These are phyloP conservation scores for Elsinoe arachidis DNA, from an alignment of 2,329 filamentous ascomycete genomes.

Conservation along the genomic window DNA sequence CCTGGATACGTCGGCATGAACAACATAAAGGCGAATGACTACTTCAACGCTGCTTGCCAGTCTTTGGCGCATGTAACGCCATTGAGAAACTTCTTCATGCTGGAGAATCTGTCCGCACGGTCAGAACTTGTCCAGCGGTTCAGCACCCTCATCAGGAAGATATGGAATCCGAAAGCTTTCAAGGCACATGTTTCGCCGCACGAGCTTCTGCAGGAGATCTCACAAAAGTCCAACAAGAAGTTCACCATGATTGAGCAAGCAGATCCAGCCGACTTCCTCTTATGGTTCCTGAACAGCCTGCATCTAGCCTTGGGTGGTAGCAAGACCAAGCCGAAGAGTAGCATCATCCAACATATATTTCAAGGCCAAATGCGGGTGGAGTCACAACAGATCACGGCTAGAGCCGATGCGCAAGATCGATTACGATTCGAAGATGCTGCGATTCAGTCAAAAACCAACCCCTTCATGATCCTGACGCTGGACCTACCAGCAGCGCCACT, in stretches of 20 bases:
- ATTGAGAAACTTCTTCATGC: slow-evolving; percentile 81
- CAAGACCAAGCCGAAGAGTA: slow-evolving; percentile 73
- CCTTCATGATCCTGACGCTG: slow-evolving; percentile 86
- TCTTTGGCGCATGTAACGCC: slow-evolving; percentile 83
- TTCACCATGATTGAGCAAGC: slow-evolving; percentile 87
- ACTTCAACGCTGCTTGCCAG: slow-evolving; percentile 91
- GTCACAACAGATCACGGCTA: slow-evolving; percentile 86
- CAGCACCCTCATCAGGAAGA: slow-evolving; percentile 84
- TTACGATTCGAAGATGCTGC: slow-evolving; percentile 88
- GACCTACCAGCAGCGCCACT: slow-evolving; percentile 86
- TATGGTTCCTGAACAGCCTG: slow-evolving; percentile 95
- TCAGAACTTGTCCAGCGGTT: slow-evolving; percentile 83
- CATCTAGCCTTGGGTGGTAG: slow-evolving; percentile 86
- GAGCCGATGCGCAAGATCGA: slow-evolving; percentile 77
- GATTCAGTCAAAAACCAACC: slow-evolving; percentile 66
- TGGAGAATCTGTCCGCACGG: slow-evolving; percentile 66
- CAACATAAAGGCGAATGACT: slow-evolving; percentile 99
- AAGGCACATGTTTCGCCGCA: slow-evolving; percentile 95
- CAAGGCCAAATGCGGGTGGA: slow-evolving; percentile 88
- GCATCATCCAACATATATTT: slow-evolving; percentile 85
- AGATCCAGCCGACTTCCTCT: slow-evolving; percentile 91
- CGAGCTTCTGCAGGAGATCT: slow-evolving; percentile 91
- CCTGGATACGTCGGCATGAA: slow-evolving; percentile 98
- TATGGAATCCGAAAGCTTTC: slow-evolving; percentile 96
- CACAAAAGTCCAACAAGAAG: slow-evolving; percentile 79